A percentile compares a stretch with the other conserved stretches of the same genome.
Conservation (phyloP, 2,329 filamentous ascomycete genomes). For the Verticillium klebahnii region DNA sequence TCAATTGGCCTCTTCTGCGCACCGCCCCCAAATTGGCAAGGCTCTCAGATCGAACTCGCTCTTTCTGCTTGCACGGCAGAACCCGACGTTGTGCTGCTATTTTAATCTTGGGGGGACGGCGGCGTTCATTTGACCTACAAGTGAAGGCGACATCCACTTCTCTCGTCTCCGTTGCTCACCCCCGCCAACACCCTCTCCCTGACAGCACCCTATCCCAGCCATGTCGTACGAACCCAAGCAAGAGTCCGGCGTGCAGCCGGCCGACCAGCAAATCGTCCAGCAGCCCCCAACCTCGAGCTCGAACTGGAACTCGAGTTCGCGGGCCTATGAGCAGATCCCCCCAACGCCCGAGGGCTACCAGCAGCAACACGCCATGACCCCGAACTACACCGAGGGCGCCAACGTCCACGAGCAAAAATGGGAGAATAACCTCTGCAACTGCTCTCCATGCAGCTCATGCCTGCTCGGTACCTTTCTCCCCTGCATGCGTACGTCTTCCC, state of each 20-base stretch:
- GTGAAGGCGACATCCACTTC: not conserved
- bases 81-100: too few species aligned
- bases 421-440: constrained; percentile 33
- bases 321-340: not conserved
- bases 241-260: not conserved
- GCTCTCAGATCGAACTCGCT: too few species aligned
- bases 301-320: not conserved
- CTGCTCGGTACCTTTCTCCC: constrained; percentile 34
- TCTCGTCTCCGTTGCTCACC: not conserved
- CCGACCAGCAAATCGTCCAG: not conserved
- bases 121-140: too few species aligned
- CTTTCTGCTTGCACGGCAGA: too few species aligned
- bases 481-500: constrained; percentile 34
- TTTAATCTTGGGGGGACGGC: too few species aligned
- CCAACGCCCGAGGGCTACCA: constrained; percentile 1
- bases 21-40: not conserved
- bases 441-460: constrained; percentile 33
- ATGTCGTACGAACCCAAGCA: not conserved
- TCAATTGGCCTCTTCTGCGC: not conserved
- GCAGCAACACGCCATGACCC: constrained; percentile 9
- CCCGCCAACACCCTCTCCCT: not conserved
- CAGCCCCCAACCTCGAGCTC: not conserved
- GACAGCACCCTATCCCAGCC: not conserved
- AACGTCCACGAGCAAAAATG: constrained; percentile 24
- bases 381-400: constrained; percentile 9